Evolutionary conservation across 371 early-diverging fungal species (phyloP), one percentile per base, ranked within the genome.

Genomic region (Mortierella sp.): DNA sequence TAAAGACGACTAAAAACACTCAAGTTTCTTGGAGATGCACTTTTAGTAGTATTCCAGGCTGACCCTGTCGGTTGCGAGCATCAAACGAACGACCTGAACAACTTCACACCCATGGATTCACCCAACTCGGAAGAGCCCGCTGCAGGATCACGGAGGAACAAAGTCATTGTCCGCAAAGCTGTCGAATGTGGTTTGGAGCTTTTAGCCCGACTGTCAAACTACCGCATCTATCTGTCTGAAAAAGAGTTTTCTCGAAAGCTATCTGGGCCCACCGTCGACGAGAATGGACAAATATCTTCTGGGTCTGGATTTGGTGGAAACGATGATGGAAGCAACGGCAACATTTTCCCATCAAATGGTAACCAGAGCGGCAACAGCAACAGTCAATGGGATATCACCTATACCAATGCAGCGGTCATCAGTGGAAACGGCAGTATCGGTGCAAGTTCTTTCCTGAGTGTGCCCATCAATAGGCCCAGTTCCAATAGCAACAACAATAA

Each of bases 11-110:
- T 59, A 59, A 59, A 10, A 55, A 55, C 0, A 57, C 28, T 40
- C 19, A 64, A 93, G 93, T 93, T 93, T 79, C 87, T 93, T 5
- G 93, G 93, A n/a, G 93, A 93, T 80, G 93, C 93, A 1, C 90
- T 93, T 2, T 78, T 93, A 28, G 93, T 93, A n/a, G 89, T 91
- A 43, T 93, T 93, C 51, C 93, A 93, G 69, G 76, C 89, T 46
- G 90, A 88, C 48, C 77, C 87, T 31, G 78, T 57, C 28, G 5
- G 26, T 61, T 4, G 71, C 75, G 44, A 80, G 24, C 50, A 76
- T 44, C 69, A 46, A 37, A 40, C 40, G 21, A 34, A 28, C 10
- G 40, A 34, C 16, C 5, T 55, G 4, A 71, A 50, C 26, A 46
- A 73, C 34, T 48, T 59, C 4, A 57, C 78, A 5, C 37, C 64